A percentile compares a stretch with the other conserved stretches of the same genome.
Evolutionary conservation across 2,329 filamentous ascomycete genomes (phyloP).

Genomic region (Metarhizium sp.): DNA sequence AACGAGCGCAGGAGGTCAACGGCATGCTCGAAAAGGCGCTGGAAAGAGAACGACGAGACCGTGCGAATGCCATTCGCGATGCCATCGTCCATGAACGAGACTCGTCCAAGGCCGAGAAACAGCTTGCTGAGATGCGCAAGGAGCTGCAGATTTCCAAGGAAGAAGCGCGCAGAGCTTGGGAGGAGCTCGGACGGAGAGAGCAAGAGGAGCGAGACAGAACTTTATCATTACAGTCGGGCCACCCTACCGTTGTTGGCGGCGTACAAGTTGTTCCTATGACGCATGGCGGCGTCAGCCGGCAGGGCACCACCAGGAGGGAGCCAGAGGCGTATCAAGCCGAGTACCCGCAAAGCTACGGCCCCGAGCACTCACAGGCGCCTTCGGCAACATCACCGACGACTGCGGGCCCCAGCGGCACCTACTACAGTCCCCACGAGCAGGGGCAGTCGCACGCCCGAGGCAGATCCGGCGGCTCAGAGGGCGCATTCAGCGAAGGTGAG

Average conservation of each 20-base stretch:
- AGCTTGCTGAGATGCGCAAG: constrained; percentile 82
- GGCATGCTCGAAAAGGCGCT: constrained; percentile 69
- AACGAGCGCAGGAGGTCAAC: constrained; percentile 73
- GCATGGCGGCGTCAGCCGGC: constrained; percentile 53
- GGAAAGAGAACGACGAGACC: constrained; percentile 62
- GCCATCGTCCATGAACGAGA: constrained; percentile 60
- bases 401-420: constrained; percentile 14
- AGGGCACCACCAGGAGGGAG: constrained; percentile 35
- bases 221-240: constrained; percentile 73
- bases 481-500: constrained; percentile 60
- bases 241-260: constrained; percentile 81
- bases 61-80: constrained; percentile 57
- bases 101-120: constrained; percentile 66
- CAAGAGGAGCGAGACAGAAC: constrained; percentile 88
- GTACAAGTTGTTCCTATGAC: constrained; percentile 95
- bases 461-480: constrained; percentile 39
- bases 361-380: constrained; percentile 31
- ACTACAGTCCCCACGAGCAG: constrained; percentile 16
- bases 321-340: constrained; percentile 19
- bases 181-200: constrained; percentile 86
- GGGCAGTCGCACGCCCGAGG: constrained; percentile 12
- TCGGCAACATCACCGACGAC: constrained; percentile 26
- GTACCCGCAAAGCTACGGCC: constrained; percentile 19
- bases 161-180: constrained; percentile 91
- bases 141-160: constrained; percentile 93